Percentiles rank a stretch among this genome's conserved stretches.
Evolutionary conservation across 495 filamentous ascomycete genomes (phyloP).

Genomic region (Lasiosphaeria hispida): DNA sequence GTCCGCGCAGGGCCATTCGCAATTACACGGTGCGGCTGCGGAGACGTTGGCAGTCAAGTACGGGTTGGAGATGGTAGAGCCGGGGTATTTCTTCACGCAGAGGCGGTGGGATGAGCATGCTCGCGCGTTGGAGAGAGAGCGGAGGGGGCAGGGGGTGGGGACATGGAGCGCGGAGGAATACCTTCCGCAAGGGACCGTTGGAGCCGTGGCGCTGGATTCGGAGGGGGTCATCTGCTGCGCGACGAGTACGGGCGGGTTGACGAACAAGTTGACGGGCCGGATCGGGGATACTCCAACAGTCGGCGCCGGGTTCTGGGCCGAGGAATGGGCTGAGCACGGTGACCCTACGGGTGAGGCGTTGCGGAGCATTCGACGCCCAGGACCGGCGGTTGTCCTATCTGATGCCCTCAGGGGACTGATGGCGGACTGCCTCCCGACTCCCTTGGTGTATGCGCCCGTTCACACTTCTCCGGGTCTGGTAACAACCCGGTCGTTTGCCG

Average conservation of each 20-base stretch:
- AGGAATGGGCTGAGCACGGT: slow-evolving; percentile 62
- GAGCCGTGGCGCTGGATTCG: slow-evolving; percentile 73
- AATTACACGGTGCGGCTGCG: slow-evolving; percentile 64
- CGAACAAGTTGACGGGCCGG: slow-evolving; percentile 81
- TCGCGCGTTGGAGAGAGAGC: slow-evolving; percentile 59
- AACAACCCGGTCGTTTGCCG: slow-evolving; percentile 59
- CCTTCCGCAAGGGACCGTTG: slow-evolving; percentile 79
- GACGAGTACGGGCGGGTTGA: slow-evolving; percentile 84
- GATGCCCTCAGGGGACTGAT: slow-evolving; percentile 39
- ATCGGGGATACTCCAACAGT: slow-evolving; percentile 87
- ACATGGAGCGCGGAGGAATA: slow-evolving; percentile 56
- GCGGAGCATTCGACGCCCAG: slow-evolving; percentile 7
- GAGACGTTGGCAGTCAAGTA: slow-evolving; percentile 64
- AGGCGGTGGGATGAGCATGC: slow-evolving; percentile 80
- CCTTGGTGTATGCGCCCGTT: slow-evolving; percentile 36
- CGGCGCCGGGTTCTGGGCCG: slow-evolving; percentile 88
- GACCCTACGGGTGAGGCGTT: slow-evolving; percentile 15
- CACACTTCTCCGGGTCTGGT: not conserved
- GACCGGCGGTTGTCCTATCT: slow-evolving; percentile 41
- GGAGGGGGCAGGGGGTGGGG: slow-evolving; percentile 27
- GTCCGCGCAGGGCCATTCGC: slow-evolving; percentile 60
- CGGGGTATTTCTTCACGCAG: slow-evolving; percentile 74
- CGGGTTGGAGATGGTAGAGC: slow-evolving; percentile 65
- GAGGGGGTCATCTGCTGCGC: slow-evolving; percentile 72
- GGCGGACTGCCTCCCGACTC: slow-evolving; percentile 53